Evolutionary conservation across 2,329 filamentous ascomycete genomes (phyloP).

Genomic region (Penicillium fuscoglaucum): DNA sequence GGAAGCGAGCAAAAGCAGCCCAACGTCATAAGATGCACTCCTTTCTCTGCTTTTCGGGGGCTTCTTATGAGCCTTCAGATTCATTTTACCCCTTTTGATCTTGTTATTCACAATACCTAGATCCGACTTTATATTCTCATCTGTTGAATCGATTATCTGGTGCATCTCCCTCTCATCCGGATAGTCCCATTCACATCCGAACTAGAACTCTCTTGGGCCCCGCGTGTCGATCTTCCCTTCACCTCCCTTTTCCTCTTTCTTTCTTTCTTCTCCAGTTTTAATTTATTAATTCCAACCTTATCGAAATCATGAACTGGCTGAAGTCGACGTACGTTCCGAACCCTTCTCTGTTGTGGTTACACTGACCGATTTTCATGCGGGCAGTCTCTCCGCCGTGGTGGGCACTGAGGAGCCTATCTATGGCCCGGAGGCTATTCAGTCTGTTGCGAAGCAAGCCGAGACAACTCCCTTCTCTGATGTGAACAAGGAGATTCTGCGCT

Average conservation of each 20-base stretch:
- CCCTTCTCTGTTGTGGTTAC: constrained; percentile 15
- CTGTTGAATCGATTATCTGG: neutral
- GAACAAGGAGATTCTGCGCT: constrained; percentile 75
- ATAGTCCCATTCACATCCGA: constrained; percentile 26
- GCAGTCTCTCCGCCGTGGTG: constrained; percentile 71
- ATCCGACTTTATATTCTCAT: neutral
- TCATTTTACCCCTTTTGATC: neutral
- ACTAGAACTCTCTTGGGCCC: constrained; percentile 31
- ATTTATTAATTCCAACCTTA: neutral
- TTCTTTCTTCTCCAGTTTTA: constrained; percentile 11
- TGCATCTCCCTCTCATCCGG: neutral
- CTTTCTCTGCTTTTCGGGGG: neutral
- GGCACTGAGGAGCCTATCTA: constrained; percentile 97
- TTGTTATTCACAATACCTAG: neutral
- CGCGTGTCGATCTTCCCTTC: constrained; percentile 35
- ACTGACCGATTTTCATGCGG: constrained; percentile 52
- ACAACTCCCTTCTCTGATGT: constrained; percentile 78
- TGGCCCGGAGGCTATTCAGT: constrained; percentile 80
- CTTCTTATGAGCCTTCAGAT: neutral
- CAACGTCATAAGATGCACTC: constrained; percentile 23
- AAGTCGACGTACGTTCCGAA: constrained; percentile 73
- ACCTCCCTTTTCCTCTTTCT: constrained; percentile 24
- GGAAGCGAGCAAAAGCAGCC: constrained; percentile 26
- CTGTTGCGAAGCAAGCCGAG: constrained; percentile 78
- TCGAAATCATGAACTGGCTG: constrained; percentile 83